Evolutionary conservation across 208 protist genomes (phyloP), one percentile per base, ranked within the genome.

Genomic region (Herpetomonas tarakana): DNA sequence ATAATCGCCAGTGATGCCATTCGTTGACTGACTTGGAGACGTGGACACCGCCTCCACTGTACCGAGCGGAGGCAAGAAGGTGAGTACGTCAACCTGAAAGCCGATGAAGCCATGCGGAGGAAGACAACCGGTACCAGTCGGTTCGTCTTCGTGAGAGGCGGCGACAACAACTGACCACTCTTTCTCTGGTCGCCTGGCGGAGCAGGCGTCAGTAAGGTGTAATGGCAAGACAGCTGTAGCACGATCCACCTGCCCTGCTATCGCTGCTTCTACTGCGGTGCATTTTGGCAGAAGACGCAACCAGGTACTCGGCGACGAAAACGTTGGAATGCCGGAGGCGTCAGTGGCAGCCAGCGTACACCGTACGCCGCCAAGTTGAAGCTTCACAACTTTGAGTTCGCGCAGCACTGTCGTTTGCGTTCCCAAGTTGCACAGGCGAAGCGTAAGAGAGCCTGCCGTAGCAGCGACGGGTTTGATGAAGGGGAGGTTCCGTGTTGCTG

Each of bases 81-180:
- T 27, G 11, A 61, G 25, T 9, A 41, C 56, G 24, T 61, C 44
- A 4, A 61, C 41, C 14, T 41, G 41, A 31, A 61, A 25, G 44
- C 44, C 56, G 18, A 58, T 16, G 31, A 54, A 58, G 25, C 38
- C 35, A 14, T 41, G 35, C 6, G 35, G n/a, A n/a, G n/a, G n/a
- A n/a, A n/a, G n/a, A n/a, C n/a, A n/a, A n/a, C n/a, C n/a, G n/a
- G n/a, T n/a, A n/a, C n/a, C n/a, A n/a, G n/a, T n/a, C n/a, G n/a
- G n/a, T n/a, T n/a, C n/a, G n/a, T n/a, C n/a, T n/a, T n/a, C n/a
- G n/a, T n/a, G n/a, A n/a, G n/a, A n/a, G n/a, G n/a, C n/a, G n/a
- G n/a, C n/a, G n/a, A n/a, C n/a, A n/a, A n/a, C n/a, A n/a, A n/a
- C n/a, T n/a, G n/a, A n/a, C 35, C 35, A 41, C 14, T 41, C 35